A percentile compares a stretch with the other conserved stretches of the same genome.
Evolutionary conservation across 176 grass and related monocot species (phyloP).

Genomic region (Areca catechu): DNA sequence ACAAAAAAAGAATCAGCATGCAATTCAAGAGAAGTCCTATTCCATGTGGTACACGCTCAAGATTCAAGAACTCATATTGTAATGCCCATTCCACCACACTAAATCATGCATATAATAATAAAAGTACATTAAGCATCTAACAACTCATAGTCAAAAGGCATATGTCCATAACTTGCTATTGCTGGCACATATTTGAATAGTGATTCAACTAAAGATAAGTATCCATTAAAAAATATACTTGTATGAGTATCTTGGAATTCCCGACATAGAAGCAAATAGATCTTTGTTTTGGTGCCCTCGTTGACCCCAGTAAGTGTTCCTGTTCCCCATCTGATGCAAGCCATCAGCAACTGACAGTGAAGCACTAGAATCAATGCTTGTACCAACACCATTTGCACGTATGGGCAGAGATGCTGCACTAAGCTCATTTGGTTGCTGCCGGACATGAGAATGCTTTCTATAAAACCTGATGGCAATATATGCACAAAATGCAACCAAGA

Average conservation of each 20-base stretch:
- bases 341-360: constrained; percentile 57
- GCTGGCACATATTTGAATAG: no score
- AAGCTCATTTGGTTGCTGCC: constrained; percentile 24
- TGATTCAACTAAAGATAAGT: neutral
- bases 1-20: no score
- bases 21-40: no score
- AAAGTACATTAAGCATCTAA: no score
- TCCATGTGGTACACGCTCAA: no score
- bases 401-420: constrained; percentile 31
- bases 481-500: constrained; percentile 33
- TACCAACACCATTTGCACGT: constrained; percentile 31
- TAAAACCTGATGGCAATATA: constrained; percentile 44
- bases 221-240: constrained; percentile 38
- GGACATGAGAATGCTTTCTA: constrained; percentile 18
- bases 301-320: constrained; percentile 28
- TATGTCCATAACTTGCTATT: no score
- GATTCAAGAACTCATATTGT: no score
- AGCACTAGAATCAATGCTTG: constrained; percentile 44
- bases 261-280: constrained; percentile 34
- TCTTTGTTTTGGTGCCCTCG: constrained; percentile 27
- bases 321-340: neutral
- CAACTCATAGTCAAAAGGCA: no score
- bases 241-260: constrained; percentile 78
- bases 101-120: no score
- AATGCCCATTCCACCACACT: no score